These are phyloP conservation scores for Ustilago curta DNA, from an alignment of 1,284 basidiomycete genomes.

Conservation along the genomic window DNA sequence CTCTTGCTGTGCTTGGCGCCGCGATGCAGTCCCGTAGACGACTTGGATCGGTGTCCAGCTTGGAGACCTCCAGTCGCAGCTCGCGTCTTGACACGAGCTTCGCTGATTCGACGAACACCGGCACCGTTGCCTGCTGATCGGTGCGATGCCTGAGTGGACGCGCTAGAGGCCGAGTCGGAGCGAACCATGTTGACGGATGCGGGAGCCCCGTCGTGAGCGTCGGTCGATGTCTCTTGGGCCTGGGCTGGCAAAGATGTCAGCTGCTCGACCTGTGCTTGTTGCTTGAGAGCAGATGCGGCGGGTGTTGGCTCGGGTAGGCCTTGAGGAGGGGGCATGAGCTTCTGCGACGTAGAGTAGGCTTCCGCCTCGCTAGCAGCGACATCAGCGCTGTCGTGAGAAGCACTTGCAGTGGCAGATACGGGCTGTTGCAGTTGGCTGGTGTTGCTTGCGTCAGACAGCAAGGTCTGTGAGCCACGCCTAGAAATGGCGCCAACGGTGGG, in stretches of 20 bases:
- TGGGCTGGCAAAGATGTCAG: constrained; percentile 3
- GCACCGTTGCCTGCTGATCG: constrained; percentile 27
- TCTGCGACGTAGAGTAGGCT: constrained; percentile 11
- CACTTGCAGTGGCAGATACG: background rate
- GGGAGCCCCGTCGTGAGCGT: background rate
- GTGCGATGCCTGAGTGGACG: constrained; percentile 42
- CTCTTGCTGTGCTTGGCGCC: constrained; percentile 52
- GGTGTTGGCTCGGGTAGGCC: constrained; percentile 33
- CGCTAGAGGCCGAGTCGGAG: constrained; percentile 42
- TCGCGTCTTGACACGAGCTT: constrained; percentile 28
- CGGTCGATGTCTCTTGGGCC: background rate
- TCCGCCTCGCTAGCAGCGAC: background rate
- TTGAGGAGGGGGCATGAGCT: constrained; percentile 47
- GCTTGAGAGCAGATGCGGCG: constrained; percentile 39
- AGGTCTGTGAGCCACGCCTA: constrained; percentile 36
- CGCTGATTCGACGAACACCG: constrained; percentile 24
- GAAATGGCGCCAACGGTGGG: constrained; percentile 47
- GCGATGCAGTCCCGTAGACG: constrained; percentile 41
- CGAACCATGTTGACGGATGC: constrained; percentile 35
- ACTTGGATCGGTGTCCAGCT: constrained; percentile 47
- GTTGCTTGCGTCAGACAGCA: constrained; percentile 25
- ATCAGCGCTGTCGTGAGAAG: constrained; percentile 4
- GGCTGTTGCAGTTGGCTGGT: background rate
- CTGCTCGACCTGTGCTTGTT: constrained; percentile 21
- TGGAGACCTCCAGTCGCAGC: constrained; percentile 18